Evolutionary conservation across 2,329 filamentous ascomycete genomes (phyloP).

Genomic region (Fusarium ambrosium): DNA sequence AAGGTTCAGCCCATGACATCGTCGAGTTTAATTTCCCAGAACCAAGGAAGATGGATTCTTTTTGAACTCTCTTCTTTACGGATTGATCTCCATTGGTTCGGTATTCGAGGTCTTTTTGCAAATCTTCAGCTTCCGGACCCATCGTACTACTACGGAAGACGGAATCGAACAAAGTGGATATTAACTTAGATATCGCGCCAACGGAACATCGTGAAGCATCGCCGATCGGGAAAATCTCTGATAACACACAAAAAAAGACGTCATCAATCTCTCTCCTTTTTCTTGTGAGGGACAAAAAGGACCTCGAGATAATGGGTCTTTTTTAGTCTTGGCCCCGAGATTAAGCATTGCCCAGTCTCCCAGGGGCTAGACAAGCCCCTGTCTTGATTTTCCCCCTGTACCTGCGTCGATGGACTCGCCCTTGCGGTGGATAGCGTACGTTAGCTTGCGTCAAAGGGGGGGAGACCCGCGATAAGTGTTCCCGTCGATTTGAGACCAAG

Average conservation of each 20-base stretch:
- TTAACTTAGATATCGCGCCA: not conserved
- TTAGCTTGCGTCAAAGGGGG: not conserved
- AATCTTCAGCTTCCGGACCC: not conserved
- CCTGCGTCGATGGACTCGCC: conserved; percentile 7
- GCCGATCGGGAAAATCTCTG: conserved; percentile 7
- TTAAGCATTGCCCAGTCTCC: conserved; percentile 12
- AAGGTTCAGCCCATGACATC: not conserved
- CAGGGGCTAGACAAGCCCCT: not conserved
- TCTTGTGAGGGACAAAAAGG: not conserved
- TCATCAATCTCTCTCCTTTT: not conserved
- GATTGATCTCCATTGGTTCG: not conserved
- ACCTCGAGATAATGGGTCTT: not conserved
- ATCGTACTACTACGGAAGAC: not conserved
- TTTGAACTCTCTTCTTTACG: not conserved
- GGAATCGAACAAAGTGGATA: conserved; percentile 2
- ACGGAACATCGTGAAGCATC: not conserved
- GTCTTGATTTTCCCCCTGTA: not conserved
- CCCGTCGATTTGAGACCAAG: not conserved
- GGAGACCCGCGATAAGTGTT: not conserved
- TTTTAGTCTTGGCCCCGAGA: not conserved
- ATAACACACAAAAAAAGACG: not conserved
- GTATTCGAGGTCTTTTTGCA: not conserved
- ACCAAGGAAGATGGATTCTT: not conserved
- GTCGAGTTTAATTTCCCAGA: not conserved
- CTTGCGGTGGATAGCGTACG: not conserved